Percentiles rank a stretch among this genome's conserved stretches.
phyloP scores from a whole-genome alignment of 257 asterid species.

The Solanum tarapatanum region DNA sequence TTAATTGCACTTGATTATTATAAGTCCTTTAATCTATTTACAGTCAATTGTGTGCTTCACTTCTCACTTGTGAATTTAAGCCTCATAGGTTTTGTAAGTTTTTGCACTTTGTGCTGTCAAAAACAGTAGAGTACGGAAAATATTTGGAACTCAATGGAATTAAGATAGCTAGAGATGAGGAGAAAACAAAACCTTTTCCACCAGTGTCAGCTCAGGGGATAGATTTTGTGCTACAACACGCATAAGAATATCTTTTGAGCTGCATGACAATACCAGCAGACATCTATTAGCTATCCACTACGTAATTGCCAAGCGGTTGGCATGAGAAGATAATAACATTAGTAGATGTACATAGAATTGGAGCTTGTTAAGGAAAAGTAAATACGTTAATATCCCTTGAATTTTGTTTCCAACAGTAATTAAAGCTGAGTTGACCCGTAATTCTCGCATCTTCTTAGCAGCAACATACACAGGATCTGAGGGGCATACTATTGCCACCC shows the following conservation, averaged over 20 bases:
- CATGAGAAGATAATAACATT: not conserved
- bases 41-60: not conserved
- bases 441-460: slow-evolving; percentile 85
- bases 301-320: not conserved
- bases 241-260: slow-evolving; percentile 84
- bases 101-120: not conserved
- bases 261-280: slow-evolving; percentile 28
- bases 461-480: slow-evolving; percentile 83
- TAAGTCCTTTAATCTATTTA: not conserved
- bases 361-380: slow-evolving; percentile 7
- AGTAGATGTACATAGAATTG: not conserved
- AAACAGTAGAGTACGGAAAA: not conserved
- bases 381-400: slow-evolving; percentile 90
- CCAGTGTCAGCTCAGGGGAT: slow-evolving; percentile 77
- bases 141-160: not conserved
- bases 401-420: slow-evolving; percentile 53
- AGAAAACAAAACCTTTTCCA: slow-evolving; percentile 59
- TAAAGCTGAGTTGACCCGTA: slow-evolving; percentile 71
- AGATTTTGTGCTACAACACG: slow-evolving; percentile 85
- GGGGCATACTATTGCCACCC: slow-evolving; percentile 64
- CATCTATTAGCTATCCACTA: slow-evolving; percentile 7
- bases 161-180: not conserved
- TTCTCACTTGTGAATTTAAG: not conserved
- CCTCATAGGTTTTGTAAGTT: not conserved
- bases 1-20: not conserved